Evolutionary conservation across 2,329 filamentous ascomycete species (phyloP), one percentile per base, ranked within the genome.

Genomic region (Claviceps pusilla): DNA sequence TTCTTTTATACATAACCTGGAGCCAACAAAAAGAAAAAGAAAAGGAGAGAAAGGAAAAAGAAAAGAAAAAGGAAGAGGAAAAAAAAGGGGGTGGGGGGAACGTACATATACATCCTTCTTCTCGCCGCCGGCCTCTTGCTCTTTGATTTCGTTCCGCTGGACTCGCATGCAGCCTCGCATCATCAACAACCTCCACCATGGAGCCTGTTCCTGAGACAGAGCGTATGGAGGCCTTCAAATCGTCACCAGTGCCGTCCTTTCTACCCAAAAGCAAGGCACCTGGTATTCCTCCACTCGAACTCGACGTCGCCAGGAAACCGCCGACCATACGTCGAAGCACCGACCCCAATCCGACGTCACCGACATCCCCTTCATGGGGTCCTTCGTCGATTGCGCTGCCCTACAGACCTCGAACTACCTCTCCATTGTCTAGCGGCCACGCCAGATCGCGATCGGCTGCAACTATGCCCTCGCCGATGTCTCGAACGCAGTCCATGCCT

Each of bases 131-230:
- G 35, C 33, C 42, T 41, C 28, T 45, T 16, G n/a, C 41, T 14
- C 16, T 51, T 51, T 7, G 3, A 14, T 50, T n/a, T 43, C 28
- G 37, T 43, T 28, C 29, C 19, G 19, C 43, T 31, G 31, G 31
- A 19, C 37, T 35, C 41, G 43, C 16, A 49, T 50, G 48, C 49
- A 56, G 51, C 37, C 41, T 24, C 29, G 28, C 41, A 41, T 54
- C 24, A 24, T 35, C 48, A 56, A 35, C 41, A 54, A 41, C 31
- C 16, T 37, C 61, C 61, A 35, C 61, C 61, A 84, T 84, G 81
- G 81, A 84, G 68, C 79, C 80, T 56, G 81, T 84, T 63, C 81
- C 81, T 60, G 81, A 84, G 71, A 82, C 80, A 51, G 79, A 84
- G 72, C 75, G 79, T 59, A 80, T 84, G 76, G 80, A 83, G 72